These are phyloP conservation scores for Jamesozyma hellenica DNA, from an alignment of 805 yeast species.

Conservation along the genomic window DNA sequence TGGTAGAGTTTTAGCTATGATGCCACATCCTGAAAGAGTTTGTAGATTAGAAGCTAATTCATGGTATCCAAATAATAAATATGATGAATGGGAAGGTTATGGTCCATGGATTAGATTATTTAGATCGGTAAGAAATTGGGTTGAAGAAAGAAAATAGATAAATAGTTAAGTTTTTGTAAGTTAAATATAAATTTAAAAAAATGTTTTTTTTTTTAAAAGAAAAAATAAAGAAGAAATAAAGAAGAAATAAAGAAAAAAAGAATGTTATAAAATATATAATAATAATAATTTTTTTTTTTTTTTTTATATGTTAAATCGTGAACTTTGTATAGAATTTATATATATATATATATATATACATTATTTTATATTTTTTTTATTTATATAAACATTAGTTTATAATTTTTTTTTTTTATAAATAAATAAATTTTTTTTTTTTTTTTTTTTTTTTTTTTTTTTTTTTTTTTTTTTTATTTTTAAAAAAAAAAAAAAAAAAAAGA, in stretches of 20 bases:
- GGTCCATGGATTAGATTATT: conserved; percentile 96
- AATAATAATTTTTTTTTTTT: no score
- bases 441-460: no score
- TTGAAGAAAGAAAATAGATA: conserved; percentile 32
- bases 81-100: conserved; percentile 59
- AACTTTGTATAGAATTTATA: background rate
- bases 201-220: no score
- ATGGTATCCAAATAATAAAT: conserved; percentile 65
- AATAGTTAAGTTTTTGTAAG: background rate
- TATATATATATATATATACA: background rate
- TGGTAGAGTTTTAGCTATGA: conserved; percentile 94
- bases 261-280: no score
- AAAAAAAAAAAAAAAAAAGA: background rate
- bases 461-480: no score
- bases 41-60: conserved; percentile 81
- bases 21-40: conserved; percentile 99
- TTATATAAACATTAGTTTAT: no score
- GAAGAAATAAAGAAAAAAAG: no score
- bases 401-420: no score
- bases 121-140: conserved; percentile 92
- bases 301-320: background rate
- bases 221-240: background rate
- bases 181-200: background rate
- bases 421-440: no score
- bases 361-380: background rate